A percentile compares a stretch with the other conserved stretches of the same genome.
Conservation (phyloP, 352 stramenopile genomes). For the Discostella stelligera region DNA sequence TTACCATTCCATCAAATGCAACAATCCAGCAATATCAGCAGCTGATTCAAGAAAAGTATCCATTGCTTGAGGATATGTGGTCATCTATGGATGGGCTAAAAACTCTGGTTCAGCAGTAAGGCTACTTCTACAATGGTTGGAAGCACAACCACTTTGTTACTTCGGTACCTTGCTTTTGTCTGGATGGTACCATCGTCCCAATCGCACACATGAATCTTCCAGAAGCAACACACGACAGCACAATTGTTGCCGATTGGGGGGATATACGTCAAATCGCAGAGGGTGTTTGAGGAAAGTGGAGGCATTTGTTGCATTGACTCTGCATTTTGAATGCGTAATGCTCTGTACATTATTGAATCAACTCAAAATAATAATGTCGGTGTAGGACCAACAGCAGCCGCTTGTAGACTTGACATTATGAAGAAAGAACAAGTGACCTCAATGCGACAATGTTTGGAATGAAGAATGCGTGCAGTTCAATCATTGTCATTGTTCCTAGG, state of each 20-base stretch:
- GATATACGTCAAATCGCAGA: conserved; percentile 25
- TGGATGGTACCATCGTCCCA: background rate
- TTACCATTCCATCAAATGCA: no score
- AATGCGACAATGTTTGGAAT: conserved; percentile 14
- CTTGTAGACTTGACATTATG: background rate
- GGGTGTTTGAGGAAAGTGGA: background rate
- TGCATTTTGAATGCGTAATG: background rate
- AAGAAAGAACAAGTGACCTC: conserved; percentile 25
- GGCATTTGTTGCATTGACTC: conserved; percentile 13
- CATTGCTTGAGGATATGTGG: conserved; percentile 5
- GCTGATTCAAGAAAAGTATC: background rate
- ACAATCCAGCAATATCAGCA: background rate
- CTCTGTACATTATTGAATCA: background rate
- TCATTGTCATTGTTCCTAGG: no score
- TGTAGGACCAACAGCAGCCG: background rate
- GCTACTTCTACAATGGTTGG: no score
- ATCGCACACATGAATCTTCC: no score
- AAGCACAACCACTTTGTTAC: no score
- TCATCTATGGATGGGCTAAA: conserved; percentile 16
- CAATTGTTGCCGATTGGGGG: conserved; percentile 1
- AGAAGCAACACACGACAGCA: conserved; percentile 19
- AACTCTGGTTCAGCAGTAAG: background rate
- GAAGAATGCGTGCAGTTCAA: conserved; percentile 41
- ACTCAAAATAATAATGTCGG: background rate
- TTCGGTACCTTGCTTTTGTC: conserved; percentile 4